Percentiles rank a stretch among this genome's conserved stretches.
Conservation (phyloP, 805 yeast genomes). For the Metschnikowia lochheadii region DNA sequence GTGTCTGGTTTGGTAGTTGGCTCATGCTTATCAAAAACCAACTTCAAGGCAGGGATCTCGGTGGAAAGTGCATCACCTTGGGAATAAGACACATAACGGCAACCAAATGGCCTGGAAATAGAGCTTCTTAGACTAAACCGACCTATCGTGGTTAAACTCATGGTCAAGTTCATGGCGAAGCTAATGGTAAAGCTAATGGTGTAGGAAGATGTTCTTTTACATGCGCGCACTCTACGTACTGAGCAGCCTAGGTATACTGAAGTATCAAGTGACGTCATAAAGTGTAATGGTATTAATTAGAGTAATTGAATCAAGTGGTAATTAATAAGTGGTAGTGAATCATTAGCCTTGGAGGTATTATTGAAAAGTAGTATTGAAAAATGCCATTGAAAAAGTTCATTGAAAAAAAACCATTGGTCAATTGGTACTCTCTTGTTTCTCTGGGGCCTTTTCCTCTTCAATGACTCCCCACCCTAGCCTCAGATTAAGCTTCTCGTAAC, state of each 20-base stretch:
- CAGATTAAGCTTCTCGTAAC: slow-evolving; percentile 70
- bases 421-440: slow-evolving; percentile 1
- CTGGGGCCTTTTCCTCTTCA: slow-evolving; percentile 27
- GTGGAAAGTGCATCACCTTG: slow-evolving; percentile 31
- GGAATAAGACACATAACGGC: not conserved
- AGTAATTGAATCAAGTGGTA: too few species aligned
- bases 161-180: not conserved
- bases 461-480: slow-evolving; percentile 67
- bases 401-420: not conserved
- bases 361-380: too few species aligned
- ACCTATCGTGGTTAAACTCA: not conserved
- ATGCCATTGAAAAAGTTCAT: too few species aligned
- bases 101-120: not conserved
- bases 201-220: not conserved
- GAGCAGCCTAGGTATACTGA: too few species aligned
- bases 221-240: not conserved
- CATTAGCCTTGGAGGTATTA: too few species aligned
- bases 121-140: not conserved
- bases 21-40: slow-evolving; percentile 49
- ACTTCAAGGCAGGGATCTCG: slow-evolving; percentile 47
- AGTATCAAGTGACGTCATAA: too few species aligned
- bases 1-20: slow-evolving; percentile 17
- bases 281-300: not conserved
- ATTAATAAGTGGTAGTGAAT: too few species aligned
- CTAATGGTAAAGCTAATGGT: not conserved